Evolutionary conservation across 106 monocot species (phyloP), one percentile per base, ranked within the genome.

Genomic region (Xerophyta viscosa): DNA sequence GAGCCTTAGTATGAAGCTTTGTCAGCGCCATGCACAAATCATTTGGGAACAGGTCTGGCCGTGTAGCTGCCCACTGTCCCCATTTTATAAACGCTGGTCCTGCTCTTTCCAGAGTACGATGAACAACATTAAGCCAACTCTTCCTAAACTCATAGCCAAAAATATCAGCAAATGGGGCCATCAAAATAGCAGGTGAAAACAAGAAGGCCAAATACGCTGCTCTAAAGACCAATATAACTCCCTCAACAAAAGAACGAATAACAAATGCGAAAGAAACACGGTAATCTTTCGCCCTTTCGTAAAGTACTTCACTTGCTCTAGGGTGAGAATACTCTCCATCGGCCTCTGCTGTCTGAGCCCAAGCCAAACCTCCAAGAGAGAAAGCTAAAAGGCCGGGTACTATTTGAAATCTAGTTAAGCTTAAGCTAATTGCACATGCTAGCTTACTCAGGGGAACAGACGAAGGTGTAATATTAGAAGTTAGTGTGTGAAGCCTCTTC

Each of bases 1-100:
- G 92, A n/a, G 86, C 86, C 46, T 79, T 76, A 1, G 60, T 76
- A 43, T 92, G 92, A 27, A 92, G 79, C 51, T 86, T 86, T 21
- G 79, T 24, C 8, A 92, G 62, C 61, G 86, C 71, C 9, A 64
- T 49, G 51, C 92, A 92, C 6, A 92, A 68, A 60, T 86, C 92
- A 20, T 31, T 69, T 26, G 92, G 86, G 47, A 92, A 86, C n/a
- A 92, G 69, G 60, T 92, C 91, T 7, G 91, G 91, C 0, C 92
- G 68, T 57, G 86, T 92, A 27, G 92, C 91, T 60, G 91, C 91
- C 91, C 91, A 92, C 49, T 92, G 91, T 31, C 91, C 91, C 91
- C 91, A 92, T 71, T 92, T 92, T 37, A 92, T 92, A 59, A 92
- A 86, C 24, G 92, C 92, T 24, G 92, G 92, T 6, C 92, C 82